Base-by-base conservation (phyloP, 768 basidiomycete genomes). In the Tulasnella sp. region DNA sequence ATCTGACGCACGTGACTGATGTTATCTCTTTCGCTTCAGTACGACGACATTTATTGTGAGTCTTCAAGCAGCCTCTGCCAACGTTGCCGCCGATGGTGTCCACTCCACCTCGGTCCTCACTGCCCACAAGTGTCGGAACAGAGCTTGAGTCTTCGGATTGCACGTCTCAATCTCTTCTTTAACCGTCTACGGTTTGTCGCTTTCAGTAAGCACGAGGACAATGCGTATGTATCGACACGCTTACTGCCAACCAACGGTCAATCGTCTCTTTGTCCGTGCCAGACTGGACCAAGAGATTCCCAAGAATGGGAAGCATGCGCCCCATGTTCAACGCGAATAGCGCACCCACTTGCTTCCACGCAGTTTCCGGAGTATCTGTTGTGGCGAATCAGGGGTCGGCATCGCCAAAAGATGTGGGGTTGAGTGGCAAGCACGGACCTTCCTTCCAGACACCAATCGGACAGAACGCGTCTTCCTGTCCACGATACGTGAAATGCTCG, bases 201-300 rank as follows among this genome's bases (percentile, higher is more conserved):
- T 16, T 39, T 40, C 7, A 18, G 7, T 40, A 20, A 26, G 37
- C 18, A 29, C 26, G 40, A 44, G 48, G 44, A 44, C 13, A 44
- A 16, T 44, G 44, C 44, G 44, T 44, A 15, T 44, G 3, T 6
- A 37, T 44, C 13, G 0, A 7, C 23, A 5, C 29, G 5, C 73
- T 13, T 74, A 74, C 73, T 46, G 39, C 73, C 35, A 74, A 55
- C 73, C 44, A 55, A 23, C 73, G 73, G 44, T 74, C 73, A 35
- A 48, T 44, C 73, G 39, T 55, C 44, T 44, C 73, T 7, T 35
- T 44, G 46, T 74, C 73, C 73, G 18, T 74, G 15, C 73, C 73
- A 3, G 39, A 35, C 40, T 42, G 44, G 44, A 74, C 51, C 44
- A 74, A 35, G 73, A 74, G 73, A n/a, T 26, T 44, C 32, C n/a